A percentile compares a stretch with the other conserved stretches of the same genome.
These are phyloP conservation scores for Trametes coccinea DNA, from an alignment of 768 basidiomycete species.

Conservation along the genomic window DNA sequence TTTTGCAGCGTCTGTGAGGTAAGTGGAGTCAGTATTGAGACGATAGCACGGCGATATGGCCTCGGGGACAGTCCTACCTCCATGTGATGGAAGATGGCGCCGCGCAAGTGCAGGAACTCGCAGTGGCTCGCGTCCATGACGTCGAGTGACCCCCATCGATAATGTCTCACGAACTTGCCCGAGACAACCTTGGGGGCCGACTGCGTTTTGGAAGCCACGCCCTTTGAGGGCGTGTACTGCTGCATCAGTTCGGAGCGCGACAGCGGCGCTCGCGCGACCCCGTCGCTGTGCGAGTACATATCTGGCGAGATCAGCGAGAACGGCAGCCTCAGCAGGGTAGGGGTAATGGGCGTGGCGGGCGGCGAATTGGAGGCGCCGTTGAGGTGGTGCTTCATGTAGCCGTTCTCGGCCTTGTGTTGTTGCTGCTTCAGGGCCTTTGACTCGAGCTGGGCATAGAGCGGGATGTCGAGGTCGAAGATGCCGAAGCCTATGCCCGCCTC, in stretches of 20 bases:
- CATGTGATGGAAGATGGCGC: slow-evolving; percentile 86
- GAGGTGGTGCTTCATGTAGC: slow-evolving; percentile 48
- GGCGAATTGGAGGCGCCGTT: slow-evolving; percentile 63
- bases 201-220: slow-evolving; percentile 35
- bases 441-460: slow-evolving; percentile 36
- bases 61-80: slow-evolving; percentile 50
- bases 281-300: slow-evolving; percentile 82
- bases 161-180: slow-evolving; percentile 69
- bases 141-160: slow-evolving; percentile 85
- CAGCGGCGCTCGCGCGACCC: slow-evolving; percentile 55
- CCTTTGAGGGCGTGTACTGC: slow-evolving; percentile 66
- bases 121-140: slow-evolving; percentile 77
- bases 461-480: slow-evolving; percentile 78
- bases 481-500: slow-evolving; percentile 87
- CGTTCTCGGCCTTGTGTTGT: slow-evolving; percentile 34
- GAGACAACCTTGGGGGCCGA: slow-evolving; percentile 48
- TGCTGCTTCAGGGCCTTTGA: slow-evolving; percentile 20
- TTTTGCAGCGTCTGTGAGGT: slow-evolving; percentile 71
- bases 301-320: slow-evolving; percentile 86
- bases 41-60: slow-evolving; percentile 1
- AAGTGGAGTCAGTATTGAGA: slow-evolving; percentile 1
- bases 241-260: slow-evolving; percentile 73
- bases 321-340: slow-evolving; percentile 67
- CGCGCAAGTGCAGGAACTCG: slow-evolving; percentile 77
- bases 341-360: slow-evolving; percentile 63